These are phyloP conservation scores for Perkinsus marinus DNA, from an alignment of 169 alveolate genomes.

Conservation along the genomic window DNA sequence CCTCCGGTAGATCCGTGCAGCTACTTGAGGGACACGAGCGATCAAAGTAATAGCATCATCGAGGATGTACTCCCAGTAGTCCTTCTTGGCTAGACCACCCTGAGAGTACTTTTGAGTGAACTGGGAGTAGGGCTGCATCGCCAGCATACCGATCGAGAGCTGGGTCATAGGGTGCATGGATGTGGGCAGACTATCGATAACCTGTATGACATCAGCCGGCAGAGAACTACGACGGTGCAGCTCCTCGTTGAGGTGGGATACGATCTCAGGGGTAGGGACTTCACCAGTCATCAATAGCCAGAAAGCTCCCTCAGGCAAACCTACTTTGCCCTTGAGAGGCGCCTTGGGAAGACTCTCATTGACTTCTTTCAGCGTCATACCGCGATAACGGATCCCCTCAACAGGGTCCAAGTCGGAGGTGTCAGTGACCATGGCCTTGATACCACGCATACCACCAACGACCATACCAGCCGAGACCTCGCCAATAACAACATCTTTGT, in stretches of 20 bases:
- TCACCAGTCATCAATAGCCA: slow-evolving; percentile 81
- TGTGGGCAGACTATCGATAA: slow-evolving; percentile 58
- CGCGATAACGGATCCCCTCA: slow-evolving; percentile 74
- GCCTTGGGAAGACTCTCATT: slow-evolving; percentile 54
- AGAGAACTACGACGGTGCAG: slow-evolving; percentile 48
- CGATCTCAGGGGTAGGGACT: not conserved
- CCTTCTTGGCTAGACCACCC: slow-evolving; percentile 26
- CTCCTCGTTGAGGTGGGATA: slow-evolving; percentile 35
- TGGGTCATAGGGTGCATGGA: slow-evolving; percentile 87
- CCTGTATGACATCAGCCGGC: slow-evolving; percentile 54
- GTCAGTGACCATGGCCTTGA: slow-evolving; percentile 73
- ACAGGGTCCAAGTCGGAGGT: slow-evolving; percentile 76
- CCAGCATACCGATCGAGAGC: slow-evolving; percentile 63
- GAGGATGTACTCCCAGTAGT: slow-evolving; percentile 68
- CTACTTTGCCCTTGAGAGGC: slow-evolving; percentile 56
- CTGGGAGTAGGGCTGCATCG: slow-evolving; percentile 61
- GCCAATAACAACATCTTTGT: not conserved
- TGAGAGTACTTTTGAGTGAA: not conserved
- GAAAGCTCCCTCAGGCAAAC: slow-evolving; percentile 74
- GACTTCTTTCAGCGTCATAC: slow-evolving; percentile 59
- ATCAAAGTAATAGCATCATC: slow-evolving; percentile 69
- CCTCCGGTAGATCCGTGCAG: slow-evolving; percentile 2
- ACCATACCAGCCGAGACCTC: not conserved
- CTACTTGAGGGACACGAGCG: slow-evolving; percentile 22
- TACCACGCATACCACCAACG: slow-evolving; percentile 42